A percentile compares a stretch with the other conserved stretches of the same genome.
phyloP scores from a whole-genome alignment of 2,329 filamentous ascomycete species.

The Colletotrichum costaricense region DNA sequence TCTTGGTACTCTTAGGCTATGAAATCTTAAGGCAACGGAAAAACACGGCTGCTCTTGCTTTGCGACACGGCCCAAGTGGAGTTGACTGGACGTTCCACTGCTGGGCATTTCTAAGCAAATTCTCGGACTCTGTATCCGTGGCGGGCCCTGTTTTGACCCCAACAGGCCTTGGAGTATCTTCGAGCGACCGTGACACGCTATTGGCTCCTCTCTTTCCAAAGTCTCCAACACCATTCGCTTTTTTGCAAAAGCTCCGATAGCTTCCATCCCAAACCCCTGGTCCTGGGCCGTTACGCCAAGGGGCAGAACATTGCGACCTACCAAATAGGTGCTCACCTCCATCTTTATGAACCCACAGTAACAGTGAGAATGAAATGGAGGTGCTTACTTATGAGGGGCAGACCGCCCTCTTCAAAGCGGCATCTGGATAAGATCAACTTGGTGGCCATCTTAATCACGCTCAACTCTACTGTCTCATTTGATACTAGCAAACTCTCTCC shows the following conservation, averaged over 20 bases:
- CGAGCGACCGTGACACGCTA: background rate
- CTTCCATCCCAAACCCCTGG: conserved; percentile 14
- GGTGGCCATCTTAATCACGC: background rate
- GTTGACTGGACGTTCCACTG: background rate
- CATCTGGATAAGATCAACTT: background rate
- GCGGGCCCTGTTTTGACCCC: conserved; percentile 3
- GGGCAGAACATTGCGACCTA: background rate
- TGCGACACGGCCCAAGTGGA: background rate
- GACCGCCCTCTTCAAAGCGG: background rate
- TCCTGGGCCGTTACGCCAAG: conserved; percentile 4
- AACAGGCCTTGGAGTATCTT: conserved; percentile 15
- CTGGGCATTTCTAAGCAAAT: conserved; percentile 31
- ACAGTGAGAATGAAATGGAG: conserved; percentile 1
- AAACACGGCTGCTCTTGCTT: no score
- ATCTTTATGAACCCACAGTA: conserved; percentile 12
- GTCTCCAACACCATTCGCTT: conserved; percentile 18
- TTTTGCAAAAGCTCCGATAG: conserved; percentile 12
- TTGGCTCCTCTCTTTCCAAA: background rate
- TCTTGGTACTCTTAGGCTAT: no score
- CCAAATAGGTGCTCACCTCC: background rate
- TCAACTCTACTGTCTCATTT: background rate
- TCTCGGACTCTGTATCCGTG: background rate
- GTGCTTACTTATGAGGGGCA: background rate
- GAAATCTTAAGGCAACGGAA: no score
- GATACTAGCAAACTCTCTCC: background rate